phyloP scores from a whole-genome alignment of 805 yeast genomes.

The Wickerhamomyces silvicola region DNA sequence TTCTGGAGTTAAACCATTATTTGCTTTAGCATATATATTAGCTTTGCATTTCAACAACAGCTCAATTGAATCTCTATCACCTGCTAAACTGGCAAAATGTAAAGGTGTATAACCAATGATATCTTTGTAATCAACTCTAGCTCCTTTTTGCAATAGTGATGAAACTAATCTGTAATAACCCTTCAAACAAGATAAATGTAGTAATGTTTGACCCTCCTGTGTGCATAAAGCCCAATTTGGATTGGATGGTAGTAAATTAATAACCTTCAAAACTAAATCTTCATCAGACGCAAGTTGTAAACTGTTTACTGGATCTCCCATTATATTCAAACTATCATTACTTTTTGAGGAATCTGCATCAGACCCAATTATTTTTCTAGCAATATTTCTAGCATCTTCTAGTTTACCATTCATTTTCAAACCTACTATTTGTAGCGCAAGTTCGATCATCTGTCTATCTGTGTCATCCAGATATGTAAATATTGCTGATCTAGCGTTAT shows the following conservation, averaged over 20 bases:
- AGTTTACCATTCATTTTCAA: slow-evolving; percentile 92
- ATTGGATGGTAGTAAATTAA: slow-evolving; percentile 61
- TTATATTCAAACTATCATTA: slow-evolving; percentile 13
- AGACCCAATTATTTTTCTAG: slow-evolving; percentile 80
- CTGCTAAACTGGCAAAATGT: slow-evolving; percentile 77
- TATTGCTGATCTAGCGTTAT: slow-evolving; percentile 31
- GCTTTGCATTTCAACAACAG: slow-evolving; percentile 61
- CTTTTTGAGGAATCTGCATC: slow-evolving; percentile 30
- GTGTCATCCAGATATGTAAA: slow-evolving; percentile 95
- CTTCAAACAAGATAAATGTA: slow-evolving; percentile 78
- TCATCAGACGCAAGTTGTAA: slow-evolving; percentile 26
- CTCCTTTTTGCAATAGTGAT: slow-evolving; percentile 58
- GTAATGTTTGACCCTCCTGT: slow-evolving; percentile 75
- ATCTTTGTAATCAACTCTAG: slow-evolving; percentile 69
- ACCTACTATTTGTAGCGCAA: slow-evolving; percentile 95
- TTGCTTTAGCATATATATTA: slow-evolving; percentile 43
- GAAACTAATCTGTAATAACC: slow-evolving; percentile 60
- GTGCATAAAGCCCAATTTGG: slow-evolving; percentile 84
- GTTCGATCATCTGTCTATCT: slow-evolving; percentile 87
- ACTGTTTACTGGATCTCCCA: slow-evolving; percentile 8
- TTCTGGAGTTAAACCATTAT: slow-evolving; percentile 40
- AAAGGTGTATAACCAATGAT: slow-evolving; percentile 80
- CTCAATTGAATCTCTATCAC: slow-evolving; percentile 60
- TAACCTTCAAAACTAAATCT: slow-evolving; percentile 37
- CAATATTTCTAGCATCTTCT: slow-evolving; percentile 92